phyloP scores from a whole-genome alignment of 306 rosid species.

The Coriaria nepalensis region DNA sequence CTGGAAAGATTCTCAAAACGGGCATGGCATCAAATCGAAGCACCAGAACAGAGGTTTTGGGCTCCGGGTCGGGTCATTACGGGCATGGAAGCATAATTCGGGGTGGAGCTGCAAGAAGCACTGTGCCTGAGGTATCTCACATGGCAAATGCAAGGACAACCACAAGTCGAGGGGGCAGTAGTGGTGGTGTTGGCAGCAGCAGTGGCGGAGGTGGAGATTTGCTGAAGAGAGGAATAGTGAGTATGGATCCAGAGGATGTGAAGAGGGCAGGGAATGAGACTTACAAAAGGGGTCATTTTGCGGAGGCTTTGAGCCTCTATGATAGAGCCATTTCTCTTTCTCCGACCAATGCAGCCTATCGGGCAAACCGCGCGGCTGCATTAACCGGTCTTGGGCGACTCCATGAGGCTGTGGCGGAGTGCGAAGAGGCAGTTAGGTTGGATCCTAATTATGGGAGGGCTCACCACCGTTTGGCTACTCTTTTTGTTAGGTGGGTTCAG shows the following conservation, averaged over 20 bases:
- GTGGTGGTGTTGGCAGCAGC: slow-evolving; percentile 13
- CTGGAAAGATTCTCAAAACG: slow-evolving; percentile 55
- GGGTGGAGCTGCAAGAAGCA: slow-evolving; percentile 28
- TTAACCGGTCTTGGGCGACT: slow-evolving; percentile 59
- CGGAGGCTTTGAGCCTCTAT: slow-evolving; percentile 64
- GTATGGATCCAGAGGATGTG: slow-evolving; percentile 66
- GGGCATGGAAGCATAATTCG: slow-evolving; percentile 98
- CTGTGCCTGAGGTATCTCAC: slow-evolving; percentile 7
- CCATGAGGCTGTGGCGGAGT: slow-evolving; percentile 64
- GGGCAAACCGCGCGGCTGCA: slow-evolving; percentile 92
- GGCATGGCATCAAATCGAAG: slow-evolving; percentile 42
- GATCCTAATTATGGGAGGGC: slow-evolving; percentile 77
- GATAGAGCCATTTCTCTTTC: slow-evolving; percentile 67
- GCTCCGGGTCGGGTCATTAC: slow-evolving; percentile 65
- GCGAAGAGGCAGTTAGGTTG: slow-evolving; percentile 78
- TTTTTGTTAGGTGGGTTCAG: slow-evolving; percentile 57
- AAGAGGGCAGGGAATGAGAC: slow-evolving; percentile 77
- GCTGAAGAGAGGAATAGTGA: slow-evolving; percentile 26
- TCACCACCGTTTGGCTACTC: slow-evolving; percentile 73
- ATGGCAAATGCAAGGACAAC: slow-evolving; percentile 8
- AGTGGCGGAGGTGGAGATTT: slow-evolving; percentile 18
- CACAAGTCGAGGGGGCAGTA: slow-evolving; percentile 9
- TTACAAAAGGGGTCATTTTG: slow-evolving; percentile 55
- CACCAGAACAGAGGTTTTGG: slow-evolving; percentile 54
- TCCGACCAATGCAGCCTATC: slow-evolving; percentile 56